Evolutionary conservation across 2,329 filamentous ascomycete genomes (phyloP).

Genomic region (Aspergillus proliferans): DNA sequence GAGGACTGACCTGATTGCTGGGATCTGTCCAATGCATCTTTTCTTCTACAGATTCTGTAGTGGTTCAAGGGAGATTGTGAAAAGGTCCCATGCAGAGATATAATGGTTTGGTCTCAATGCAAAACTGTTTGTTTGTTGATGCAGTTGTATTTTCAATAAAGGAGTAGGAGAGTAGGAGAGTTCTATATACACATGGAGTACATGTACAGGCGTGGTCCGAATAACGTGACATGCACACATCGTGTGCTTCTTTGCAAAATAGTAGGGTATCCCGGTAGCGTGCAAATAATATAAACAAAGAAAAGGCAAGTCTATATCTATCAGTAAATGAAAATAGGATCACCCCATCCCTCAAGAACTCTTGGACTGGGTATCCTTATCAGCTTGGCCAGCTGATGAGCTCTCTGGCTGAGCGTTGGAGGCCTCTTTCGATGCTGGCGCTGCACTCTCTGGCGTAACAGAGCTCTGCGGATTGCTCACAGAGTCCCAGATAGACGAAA

Average conservation of each 20-base stretch:
- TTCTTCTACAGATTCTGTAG: neutral
- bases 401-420: neutral
- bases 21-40: too few relatives aligned
- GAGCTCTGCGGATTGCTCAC: neutral
- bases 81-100: constrained; percentile 21
- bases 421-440: neutral
- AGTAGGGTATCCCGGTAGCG: neutral
- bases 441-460: neutral
- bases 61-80: constrained; percentile 25
- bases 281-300: neutral
- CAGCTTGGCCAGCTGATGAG: neutral
- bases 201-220: neutral
- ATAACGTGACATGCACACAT: neutral
- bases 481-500: constrained; percentile 21
- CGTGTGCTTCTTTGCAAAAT: neutral
- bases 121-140: neutral
- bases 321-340: neutral
- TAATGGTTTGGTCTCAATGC: neutral
- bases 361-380: neutral
- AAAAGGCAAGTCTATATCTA: neutral
- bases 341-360: neutral
- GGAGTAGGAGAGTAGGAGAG: constrained; percentile 1
- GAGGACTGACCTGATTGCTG: constrained; percentile 9
- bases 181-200: neutral
- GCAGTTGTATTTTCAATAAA: neutral